Evolutionary conservation across 1,139 yeast genomes (phyloP).

Genomic region (Saccharomyces hybrid): DNA sequence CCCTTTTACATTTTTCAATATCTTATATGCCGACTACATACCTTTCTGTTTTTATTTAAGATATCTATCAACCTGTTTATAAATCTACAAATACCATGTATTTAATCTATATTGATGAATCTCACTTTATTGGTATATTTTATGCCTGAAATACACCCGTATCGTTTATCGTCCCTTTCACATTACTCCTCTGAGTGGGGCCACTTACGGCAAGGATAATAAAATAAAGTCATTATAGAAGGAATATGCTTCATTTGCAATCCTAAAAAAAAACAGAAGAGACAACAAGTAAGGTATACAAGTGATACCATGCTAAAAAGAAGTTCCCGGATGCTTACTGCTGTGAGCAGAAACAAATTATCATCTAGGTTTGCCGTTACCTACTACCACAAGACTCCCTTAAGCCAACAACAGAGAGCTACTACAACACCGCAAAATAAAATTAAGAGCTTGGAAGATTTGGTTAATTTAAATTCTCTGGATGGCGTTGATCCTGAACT

Average conservation of each 20-base stretch:
- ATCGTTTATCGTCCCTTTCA: neutral
- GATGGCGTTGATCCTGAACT: slow-evolving; percentile 30
- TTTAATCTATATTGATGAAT: neutral
- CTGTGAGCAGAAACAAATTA: neutral
- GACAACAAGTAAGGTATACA: neutral
- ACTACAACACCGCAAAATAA: slow-evolving; percentile 1
- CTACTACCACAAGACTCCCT: neutral
- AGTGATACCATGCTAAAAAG: neutral
- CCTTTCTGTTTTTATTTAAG: neutral
- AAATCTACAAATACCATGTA: slow-evolving; percentile 2
- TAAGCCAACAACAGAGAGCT: neutral
- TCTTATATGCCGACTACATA: neutral
- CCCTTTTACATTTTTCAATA: neutral
- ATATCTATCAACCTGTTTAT: neutral
- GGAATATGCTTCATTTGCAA: neutral
- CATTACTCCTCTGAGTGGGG: neutral
- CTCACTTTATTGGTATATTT: neutral
- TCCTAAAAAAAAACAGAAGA: neutral
- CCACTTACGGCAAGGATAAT: neutral
- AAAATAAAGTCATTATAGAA: neutral
- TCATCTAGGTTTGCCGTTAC: neutral
- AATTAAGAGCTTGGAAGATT: slow-evolving; percentile 25
- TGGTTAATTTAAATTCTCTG: slow-evolving; percentile 24
- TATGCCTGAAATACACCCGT: neutral
- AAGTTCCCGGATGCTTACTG: neutral